phyloP scores from a whole-genome alignment of 305 asterid genomes.

The Withania somnifera region DNA sequence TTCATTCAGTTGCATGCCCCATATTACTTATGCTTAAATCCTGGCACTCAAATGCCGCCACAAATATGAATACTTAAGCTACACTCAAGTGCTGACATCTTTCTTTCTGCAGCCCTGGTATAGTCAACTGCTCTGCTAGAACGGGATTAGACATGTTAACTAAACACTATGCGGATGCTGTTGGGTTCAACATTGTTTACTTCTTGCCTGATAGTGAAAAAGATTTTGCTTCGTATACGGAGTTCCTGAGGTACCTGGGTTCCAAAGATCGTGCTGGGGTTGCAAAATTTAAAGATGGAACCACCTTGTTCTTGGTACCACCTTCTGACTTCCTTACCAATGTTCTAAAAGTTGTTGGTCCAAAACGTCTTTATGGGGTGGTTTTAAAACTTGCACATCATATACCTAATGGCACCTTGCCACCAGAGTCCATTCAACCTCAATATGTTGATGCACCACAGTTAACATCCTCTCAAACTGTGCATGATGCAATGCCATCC shows the following conservation, averaged over 20 bases:
- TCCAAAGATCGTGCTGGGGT: slow-evolving; percentile 90
- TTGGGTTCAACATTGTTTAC: slow-evolving; percentile 71
- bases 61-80: neutral
- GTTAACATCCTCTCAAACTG: slow-evolving; percentile 27
- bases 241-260: slow-evolving; percentile 76
- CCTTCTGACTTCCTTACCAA: slow-evolving; percentile 74
- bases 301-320: slow-evolving; percentile 91
- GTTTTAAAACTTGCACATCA: slow-evolving; percentile 65
- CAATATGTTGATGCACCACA: slow-evolving; percentile 36
- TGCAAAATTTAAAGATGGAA: slow-evolving; percentile 82
- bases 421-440: slow-evolving; percentile 24
- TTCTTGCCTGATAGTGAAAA: slow-evolving; percentile 89
- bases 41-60: neutral
- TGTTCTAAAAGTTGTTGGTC: slow-evolving; percentile 75
- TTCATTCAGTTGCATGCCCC: neutral
- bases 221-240: slow-evolving; percentile 89
- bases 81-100: neutral
- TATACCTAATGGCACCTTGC: slow-evolving; percentile 26
- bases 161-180: slow-evolving; percentile 79
- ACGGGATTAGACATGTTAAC: slow-evolving; percentile 85
- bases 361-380: slow-evolving; percentile 89
- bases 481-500: slow-evolving; percentile 26
- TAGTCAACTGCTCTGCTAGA: slow-evolving; percentile 81
- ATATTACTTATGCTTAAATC: neutral
- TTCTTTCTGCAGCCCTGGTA: slow-evolving; percentile 56